phyloP scores from a whole-genome alignment of 805 yeast genomes.

The Candida yuanshanica region DNA sequence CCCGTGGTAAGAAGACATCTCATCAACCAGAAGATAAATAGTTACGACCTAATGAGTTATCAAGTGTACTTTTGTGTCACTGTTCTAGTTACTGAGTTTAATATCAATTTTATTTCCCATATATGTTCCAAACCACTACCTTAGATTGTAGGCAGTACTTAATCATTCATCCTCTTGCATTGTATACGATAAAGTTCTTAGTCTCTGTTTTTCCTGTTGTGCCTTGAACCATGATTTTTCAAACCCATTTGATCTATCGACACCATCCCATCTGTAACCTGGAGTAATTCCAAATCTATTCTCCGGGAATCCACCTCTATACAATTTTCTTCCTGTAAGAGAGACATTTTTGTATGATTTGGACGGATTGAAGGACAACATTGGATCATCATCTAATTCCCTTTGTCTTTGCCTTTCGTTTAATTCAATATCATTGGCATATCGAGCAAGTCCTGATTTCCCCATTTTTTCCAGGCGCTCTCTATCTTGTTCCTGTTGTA shows the following conservation, averaged over 20 bases:
- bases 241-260: slow-evolving; percentile 84
- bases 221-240: slow-evolving; percentile 54
- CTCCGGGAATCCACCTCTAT: slow-evolving; percentile 47
- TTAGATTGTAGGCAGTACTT: too few species aligned
- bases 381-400: slow-evolving; percentile 59
- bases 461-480: slow-evolving; percentile 24
- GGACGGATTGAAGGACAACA: slow-evolving; percentile 38
- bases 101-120: not conserved
- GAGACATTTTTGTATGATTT: slow-evolving; percentile 22
- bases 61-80: too few species aligned
- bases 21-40: not conserved
- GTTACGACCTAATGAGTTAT: not conserved
- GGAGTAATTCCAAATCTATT: slow-evolving; percentile 76
- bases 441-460: slow-evolving; percentile 24
- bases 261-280: slow-evolving; percentile 88
- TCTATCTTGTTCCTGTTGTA: slow-evolving; percentile 32
- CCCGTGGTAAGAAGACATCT: slow-evolving; percentile 1
- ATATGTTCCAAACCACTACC: too few species aligned
- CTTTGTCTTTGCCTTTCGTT: slow-evolving; percentile 28
- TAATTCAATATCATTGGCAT: slow-evolving; percentile 34
- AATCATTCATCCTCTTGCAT: slow-evolving; percentile 30
- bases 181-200: slow-evolving; percentile 28
- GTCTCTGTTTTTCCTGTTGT: slow-evolving; percentile 31
- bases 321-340: slow-evolving; percentile 48
- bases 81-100: too few species aligned